Evolutionary conservation across 1,284 basidiomycete genomes (phyloP).

Genomic region (Papiliotrema terrestris): DNA sequence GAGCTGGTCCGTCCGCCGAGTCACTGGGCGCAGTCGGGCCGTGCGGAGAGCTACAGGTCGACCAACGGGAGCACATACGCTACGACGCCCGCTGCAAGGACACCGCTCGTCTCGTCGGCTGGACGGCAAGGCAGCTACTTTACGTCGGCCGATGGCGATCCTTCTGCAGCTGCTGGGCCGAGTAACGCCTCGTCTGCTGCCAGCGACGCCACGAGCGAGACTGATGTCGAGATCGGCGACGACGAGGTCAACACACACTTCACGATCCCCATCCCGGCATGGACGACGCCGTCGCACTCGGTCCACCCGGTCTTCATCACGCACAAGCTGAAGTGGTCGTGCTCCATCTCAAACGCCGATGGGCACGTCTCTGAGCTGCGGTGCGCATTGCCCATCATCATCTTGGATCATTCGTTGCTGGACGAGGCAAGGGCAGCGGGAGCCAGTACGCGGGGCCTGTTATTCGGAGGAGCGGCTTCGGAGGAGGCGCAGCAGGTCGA

Average conservation of each 20-base stretch:
- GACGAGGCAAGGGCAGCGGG: conserved; percentile 70
- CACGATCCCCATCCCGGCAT: conserved; percentile 50
- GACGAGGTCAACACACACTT: conserved; percentile 53
- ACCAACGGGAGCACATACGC: not conserved
- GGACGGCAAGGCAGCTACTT: not conserved
- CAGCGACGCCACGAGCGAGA: conserved; percentile 11
- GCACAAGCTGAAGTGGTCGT: conserved; percentile 60
- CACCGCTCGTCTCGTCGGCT: not conserved
- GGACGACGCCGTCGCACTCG: conserved; percentile 59
- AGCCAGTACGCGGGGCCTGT: conserved; percentile 64
- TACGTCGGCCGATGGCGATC: not conserved
- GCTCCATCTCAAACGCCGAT: conserved; percentile 74
- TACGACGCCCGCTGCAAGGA: not conserved
- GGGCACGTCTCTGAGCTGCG: conserved; percentile 85
- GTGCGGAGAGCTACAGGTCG: not conserved
- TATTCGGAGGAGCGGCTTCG: conserved; percentile 55
- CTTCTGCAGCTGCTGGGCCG: not conserved
- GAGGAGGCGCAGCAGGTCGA: conserved; percentile 63
- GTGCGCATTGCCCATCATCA: conserved; percentile 80
- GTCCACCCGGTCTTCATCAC: conserved; percentile 63
- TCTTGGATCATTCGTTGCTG: conserved; percentile 69
- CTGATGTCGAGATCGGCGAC: conserved; percentile 42
- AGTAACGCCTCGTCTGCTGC: conserved; percentile 14
- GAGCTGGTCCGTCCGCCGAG: conserved; percentile 27
- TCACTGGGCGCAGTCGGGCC: conserved; percentile 13